These are phyloP conservation scores for Mycena capillaripes DNA, from an alignment of 768 basidiomycete species.

Conservation along the genomic window DNA sequence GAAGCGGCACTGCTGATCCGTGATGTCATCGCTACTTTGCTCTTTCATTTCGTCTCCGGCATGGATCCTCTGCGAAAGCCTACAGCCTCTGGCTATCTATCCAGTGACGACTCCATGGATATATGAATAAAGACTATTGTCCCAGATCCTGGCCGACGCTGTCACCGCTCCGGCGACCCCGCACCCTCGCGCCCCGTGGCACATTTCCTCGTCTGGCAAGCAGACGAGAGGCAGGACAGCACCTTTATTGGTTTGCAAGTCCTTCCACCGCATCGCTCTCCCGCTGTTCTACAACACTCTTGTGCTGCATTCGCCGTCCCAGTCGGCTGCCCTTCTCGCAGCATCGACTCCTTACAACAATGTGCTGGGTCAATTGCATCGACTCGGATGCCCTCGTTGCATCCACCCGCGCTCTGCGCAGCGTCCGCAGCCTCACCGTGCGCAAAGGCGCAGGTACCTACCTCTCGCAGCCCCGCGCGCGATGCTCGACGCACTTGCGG, in stretches of 20 bases:
- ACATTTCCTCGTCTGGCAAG: conserved; percentile 18
- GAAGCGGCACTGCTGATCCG: too few species aligned
- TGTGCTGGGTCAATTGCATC: not conserved
- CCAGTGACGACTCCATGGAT: too few species aligned
- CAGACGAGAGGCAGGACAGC: conserved; percentile 42
- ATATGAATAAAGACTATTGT: too few species aligned
- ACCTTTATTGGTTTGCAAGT: conserved; percentile 64
- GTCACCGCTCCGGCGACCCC: conserved; percentile 40
- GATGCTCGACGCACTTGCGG: conserved; percentile 61
- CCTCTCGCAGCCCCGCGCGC: conserved; percentile 63
- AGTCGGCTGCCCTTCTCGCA: conserved; percentile 55
- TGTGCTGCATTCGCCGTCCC: conserved; percentile 54
- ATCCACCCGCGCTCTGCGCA: conserved; percentile 46
- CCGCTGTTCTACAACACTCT: conserved; percentile 67
- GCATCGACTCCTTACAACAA: conserved; percentile 55
- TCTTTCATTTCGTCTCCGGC: too few species aligned
- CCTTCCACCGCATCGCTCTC: conserved; percentile 68
- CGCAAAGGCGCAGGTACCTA: conserved; percentile 67
- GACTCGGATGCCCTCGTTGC: conserved; percentile 36
- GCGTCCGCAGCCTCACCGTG: conserved; percentile 62
- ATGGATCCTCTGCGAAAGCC: too few species aligned
- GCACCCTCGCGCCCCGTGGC: conserved; percentile 42
- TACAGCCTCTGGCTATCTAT: too few species aligned
- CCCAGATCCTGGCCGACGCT: conserved; percentile 55
- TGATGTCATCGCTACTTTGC: too few species aligned